phyloP scores from a whole-genome alignment of 2,329 filamentous ascomycete genomes.

The Fusarium falciforme region DNA sequence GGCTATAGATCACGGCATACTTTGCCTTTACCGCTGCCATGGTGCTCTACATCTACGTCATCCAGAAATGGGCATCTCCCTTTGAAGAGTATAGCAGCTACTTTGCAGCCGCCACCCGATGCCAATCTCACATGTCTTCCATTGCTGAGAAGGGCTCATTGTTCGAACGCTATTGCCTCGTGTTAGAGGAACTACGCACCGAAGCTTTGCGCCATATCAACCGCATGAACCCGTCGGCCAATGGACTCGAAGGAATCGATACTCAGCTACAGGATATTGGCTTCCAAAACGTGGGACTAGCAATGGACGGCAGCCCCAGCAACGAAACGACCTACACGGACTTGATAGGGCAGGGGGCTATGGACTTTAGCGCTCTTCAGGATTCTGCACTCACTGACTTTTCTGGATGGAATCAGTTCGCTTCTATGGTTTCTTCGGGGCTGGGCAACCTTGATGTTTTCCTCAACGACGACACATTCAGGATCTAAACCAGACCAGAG shows the following conservation, averaged over 20 bases:
- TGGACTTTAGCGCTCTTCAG: conserved; percentile 41
- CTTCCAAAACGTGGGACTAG: conserved; percentile 15
- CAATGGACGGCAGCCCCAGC: conserved; percentile 27
- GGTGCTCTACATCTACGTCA: conserved; percentile 42
- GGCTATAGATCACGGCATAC: conserved; percentile 35
- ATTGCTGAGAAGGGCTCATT: conserved; percentile 40
- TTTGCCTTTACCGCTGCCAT: conserved; percentile 43
- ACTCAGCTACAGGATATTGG: conserved; percentile 10
- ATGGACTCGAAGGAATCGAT: conserved; percentile 5
- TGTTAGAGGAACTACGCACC: conserved; percentile 36
- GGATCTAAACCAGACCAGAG: not conserved
- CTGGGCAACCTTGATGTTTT: conserved; percentile 42
- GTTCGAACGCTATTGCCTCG: conserved; percentile 38
- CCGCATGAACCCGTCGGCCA: conserved; percentile 27
- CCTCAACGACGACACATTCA: conserved; percentile 32
- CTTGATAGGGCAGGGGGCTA: conserved; percentile 26
- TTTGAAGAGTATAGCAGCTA: conserved; percentile 34
- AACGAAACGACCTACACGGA: conserved; percentile 37
- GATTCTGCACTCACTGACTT: conserved; percentile 26
- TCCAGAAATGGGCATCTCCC: conserved; percentile 37
- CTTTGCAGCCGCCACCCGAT: conserved; percentile 32
- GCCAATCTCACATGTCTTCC: conserved; percentile 37
- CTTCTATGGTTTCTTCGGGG: conserved; percentile 41
- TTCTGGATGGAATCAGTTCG: conserved; percentile 41
- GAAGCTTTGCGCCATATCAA: conserved; percentile 39